Evolutionary conservation across 179 eudicot genomes (phyloP).

Genomic region (Spergularia azorica): DNA sequence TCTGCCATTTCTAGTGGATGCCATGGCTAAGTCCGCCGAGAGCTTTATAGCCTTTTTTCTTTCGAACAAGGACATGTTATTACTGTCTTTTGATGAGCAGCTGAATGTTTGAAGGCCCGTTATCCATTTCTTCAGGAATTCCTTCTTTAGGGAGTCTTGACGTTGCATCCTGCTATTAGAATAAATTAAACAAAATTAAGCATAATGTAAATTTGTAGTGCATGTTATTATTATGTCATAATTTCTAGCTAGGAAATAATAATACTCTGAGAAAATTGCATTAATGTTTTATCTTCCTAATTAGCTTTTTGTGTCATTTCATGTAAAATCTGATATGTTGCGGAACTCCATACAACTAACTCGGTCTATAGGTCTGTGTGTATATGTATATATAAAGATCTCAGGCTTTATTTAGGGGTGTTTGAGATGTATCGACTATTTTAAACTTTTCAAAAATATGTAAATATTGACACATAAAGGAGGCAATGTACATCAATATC

Average conservation of each 20-base stretch:
- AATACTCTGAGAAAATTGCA: too few species aligned
- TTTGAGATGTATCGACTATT: too few species aligned
- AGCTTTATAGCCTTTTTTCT: constrained; percentile 34
- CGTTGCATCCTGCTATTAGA: constrained; percentile 23
- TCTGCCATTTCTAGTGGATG: constrained; percentile 23
- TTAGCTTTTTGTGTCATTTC: not conserved
- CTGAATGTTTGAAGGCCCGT: constrained; percentile 22
- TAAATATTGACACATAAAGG: too few species aligned
- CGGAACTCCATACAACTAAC: too few species aligned
- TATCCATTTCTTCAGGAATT: constrained; percentile 35
- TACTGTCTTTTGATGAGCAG: constrained; percentile 18
- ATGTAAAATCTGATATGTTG: not conserved
- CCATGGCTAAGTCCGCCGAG: constrained; percentile 34
- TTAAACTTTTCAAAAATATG: too few species aligned
- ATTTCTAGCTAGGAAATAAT: too few species aligned
- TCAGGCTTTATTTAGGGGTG: too few species aligned
- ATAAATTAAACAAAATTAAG: not conserved
- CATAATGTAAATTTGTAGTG: not conserved
- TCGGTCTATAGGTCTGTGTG: too few species aligned
- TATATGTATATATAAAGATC: too few species aligned
- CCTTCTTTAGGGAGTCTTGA: constrained; percentile 23
- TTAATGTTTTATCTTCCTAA: too few species aligned
- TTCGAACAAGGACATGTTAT: constrained; percentile 24
- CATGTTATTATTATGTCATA: constrained; percentile 10
- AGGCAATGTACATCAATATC: too few species aligned